A percentile compares a stretch with the other conserved stretches of the same genome.
phyloP scores from a whole-genome alignment of 495 filamentous ascomycete species.

The Hyaloscypha variabilis region DNA sequence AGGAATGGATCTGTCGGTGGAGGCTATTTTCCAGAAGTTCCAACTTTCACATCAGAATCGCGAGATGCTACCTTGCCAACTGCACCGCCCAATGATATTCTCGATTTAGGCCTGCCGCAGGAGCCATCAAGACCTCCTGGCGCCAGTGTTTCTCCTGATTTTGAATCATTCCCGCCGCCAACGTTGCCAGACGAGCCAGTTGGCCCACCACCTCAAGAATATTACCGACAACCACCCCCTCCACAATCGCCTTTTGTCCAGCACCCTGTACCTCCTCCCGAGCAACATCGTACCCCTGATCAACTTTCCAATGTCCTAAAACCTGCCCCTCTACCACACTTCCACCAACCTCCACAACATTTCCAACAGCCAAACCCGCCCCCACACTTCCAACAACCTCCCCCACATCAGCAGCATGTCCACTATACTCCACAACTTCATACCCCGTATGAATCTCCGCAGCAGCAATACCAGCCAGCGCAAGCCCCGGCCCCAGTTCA shows the following conservation, averaged over 20 bases:
- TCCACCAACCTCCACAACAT: conserved; percentile 7
- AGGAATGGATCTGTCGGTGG: conserved; percentile 46
- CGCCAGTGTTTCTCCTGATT: conserved; percentile 9
- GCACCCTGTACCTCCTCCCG: not conserved
- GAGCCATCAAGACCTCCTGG: conserved; percentile 30
- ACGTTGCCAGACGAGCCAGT: conserved; percentile 16
- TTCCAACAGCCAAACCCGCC: conserved; percentile 2
- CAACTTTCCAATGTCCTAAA: too few species aligned
- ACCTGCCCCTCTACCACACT: not conserved
- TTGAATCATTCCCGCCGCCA: conserved; percentile 27
- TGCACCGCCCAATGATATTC: conserved; percentile 24
- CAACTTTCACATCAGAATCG: conserved; percentile 37
- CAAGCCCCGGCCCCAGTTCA: conserved; percentile 13
- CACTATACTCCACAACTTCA: not conserved
- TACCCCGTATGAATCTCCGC: not conserved
- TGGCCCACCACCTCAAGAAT: conserved; percentile 27
- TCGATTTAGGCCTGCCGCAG: conserved; percentile 31
- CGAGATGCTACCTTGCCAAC: conserved; percentile 24
- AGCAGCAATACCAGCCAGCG: conserved; percentile 17
- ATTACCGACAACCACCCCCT: conserved; percentile 35
- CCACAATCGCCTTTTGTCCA: conserved; percentile 12
- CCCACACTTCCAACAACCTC: conserved; percentile 1
- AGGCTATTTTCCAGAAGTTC: conserved; percentile 57
- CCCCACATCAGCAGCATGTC: conserved; percentile 1
- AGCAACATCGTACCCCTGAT: too few species aligned